Evolutionary conservation across 495 filamentous ascomycete genomes (phyloP), one percentile per base, ranked within the genome.

Genomic region (Viridothelium virens): DNA sequence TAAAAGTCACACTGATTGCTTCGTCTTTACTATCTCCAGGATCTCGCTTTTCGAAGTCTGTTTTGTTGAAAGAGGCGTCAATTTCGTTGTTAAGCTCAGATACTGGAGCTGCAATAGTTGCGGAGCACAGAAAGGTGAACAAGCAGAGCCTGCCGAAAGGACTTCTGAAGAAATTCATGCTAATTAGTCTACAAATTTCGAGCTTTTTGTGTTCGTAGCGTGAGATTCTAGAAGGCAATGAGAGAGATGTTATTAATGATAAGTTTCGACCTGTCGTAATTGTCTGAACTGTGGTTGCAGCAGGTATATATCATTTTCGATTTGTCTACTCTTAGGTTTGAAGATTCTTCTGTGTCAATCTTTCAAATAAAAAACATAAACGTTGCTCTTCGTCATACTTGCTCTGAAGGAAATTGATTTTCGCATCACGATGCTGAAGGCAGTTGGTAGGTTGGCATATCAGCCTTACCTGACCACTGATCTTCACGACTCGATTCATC

Each of bases 21-120:
- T 53, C 48, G 48, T 53, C 48, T 53, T 53, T n/a, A 25, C 25
- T 25, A 53, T 53, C 48, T 53, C 48, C 48, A 53, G 48, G 48
- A 9, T 9, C 18, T 53, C 48, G 48, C 48, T 53, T 53, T n/a
- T 5, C n/a, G 48, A 53, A n/a, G 18, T 53, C 18, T 18, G 48
- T 14, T n/a, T 53, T n/a, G 48, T 53, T 53, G 11, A n/a, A 53
- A 5, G n/a, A n/a, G 48, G 11, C 12, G 18, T 14, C n/a, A 5
- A 53, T 53, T 53, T n/a, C 48, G 11, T n/a, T n/a, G 18, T 14
- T 53, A 53, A n/a, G 48, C 48, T 53, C 48, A 25, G n/a, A 9
- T n/a, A 53, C 18, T 14, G 48, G 48, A n/a, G 18, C 48, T n/a
- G 48, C 48, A 53, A 53, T 53, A n/a, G 48, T 53, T 18, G 48